phyloP scores from a whole-genome alignment of 331 rosid species.

The Acacia concinna region DNA sequence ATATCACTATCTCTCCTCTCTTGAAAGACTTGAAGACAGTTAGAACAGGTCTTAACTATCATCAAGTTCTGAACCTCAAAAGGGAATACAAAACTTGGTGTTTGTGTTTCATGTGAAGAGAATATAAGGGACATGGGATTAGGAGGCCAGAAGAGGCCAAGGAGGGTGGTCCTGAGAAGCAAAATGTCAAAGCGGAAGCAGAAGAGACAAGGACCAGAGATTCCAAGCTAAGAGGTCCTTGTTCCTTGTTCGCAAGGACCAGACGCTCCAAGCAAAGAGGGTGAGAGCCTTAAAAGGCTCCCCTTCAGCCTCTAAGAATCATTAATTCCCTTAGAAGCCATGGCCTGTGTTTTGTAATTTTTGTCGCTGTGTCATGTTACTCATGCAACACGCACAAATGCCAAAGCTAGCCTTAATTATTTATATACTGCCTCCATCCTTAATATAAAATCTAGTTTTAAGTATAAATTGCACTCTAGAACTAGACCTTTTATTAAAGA shows the following conservation, averaged over 20 bases:
- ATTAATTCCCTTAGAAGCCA: background rate
- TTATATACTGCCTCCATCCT: too few relatives aligned
- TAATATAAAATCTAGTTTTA: too few relatives aligned
- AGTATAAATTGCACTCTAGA: too few relatives aligned
- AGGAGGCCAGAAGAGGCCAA: background rate
- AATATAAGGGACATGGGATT: background rate
- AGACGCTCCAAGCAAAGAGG: background rate
- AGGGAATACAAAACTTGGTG: background rate
- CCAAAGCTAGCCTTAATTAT: background rate
- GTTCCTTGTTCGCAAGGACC: background rate
- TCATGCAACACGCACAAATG: background rate
- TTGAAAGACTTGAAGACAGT: background rate
- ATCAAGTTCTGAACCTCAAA: background rate
- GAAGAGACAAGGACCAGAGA: constrained; percentile 19
- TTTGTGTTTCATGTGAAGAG: background rate
- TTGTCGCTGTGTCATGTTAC: background rate
- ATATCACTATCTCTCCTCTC: background rate
- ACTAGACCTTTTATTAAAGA: too few relatives aligned
- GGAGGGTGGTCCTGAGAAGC: constrained; percentile 25
- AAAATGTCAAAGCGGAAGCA: constrained; percentile 4
- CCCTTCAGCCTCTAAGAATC: constrained; percentile 4
- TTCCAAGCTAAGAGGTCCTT: background rate
- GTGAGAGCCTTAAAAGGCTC: constrained; percentile 20
- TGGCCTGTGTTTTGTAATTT: background rate
- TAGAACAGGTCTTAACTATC: background rate